Conservation (phyloP, 1,139 yeast species). For the Scheffersomyces quercinus region DNA sequence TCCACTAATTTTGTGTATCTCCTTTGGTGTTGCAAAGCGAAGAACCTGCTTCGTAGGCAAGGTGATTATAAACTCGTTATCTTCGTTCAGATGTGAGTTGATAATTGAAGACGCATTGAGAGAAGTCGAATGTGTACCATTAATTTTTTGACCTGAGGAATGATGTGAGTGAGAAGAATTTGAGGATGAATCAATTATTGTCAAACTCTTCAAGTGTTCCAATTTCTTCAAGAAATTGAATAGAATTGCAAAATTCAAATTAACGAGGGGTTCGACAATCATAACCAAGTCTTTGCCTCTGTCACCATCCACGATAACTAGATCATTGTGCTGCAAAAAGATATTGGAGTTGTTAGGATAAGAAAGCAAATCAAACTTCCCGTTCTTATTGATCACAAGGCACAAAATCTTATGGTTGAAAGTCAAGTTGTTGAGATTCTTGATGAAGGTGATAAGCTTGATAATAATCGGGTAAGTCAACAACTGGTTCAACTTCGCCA, state of each 20-base stretch:
- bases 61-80: conserved; percentile 48
- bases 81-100: conserved; percentile 40
- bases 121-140: conserved; percentile 40
- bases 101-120: conserved; percentile 41
- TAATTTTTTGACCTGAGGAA: conserved; percentile 20
- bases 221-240: conserved; percentile 77
- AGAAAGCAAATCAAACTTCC: conserved; percentile 52
- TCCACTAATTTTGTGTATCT: conserved; percentile 43
- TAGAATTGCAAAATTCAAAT: conserved; percentile 60
- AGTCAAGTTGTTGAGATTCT: conserved; percentile 43
- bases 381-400: conserved; percentile 57
- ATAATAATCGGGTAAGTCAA: conserved; percentile 30
- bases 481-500: conserved; percentile 35
- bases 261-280: conserved; percentile 48
- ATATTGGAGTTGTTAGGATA: conserved; percentile 53
- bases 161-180: conserved; percentile 10
- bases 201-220: conserved; percentile 76
- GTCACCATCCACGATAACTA: conserved; percentile 53
- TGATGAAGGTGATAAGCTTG: conserved; percentile 41
- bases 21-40: conserved; percentile 51
- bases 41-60: conserved; percentile 52
- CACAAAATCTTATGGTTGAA: conserved; percentile 45
- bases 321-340: conserved; percentile 46
- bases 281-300: conserved; percentile 53
- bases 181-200: conserved; percentile 26